Percentiles rank a stretch among this genome's conserved stretches.
phyloP scores from a whole-genome alignment of 2,329 filamentous ascomycete genomes.

The Botrytis squamosa region DNA sequence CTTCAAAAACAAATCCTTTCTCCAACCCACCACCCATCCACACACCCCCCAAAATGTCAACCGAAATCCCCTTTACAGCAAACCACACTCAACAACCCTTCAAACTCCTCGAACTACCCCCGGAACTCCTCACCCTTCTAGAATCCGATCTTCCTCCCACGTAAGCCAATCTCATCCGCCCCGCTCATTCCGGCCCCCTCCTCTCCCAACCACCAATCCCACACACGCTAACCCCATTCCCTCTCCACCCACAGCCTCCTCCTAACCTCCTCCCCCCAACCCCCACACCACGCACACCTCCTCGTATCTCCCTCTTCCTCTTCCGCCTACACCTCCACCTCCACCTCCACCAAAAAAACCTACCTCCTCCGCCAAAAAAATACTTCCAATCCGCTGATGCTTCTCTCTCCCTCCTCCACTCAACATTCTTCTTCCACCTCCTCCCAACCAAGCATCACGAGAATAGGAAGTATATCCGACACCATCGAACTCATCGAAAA shows the following conservation, averaged over 20 bases:
- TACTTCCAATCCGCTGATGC: constrained; percentile 63
- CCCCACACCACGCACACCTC: constrained; percentile 23
- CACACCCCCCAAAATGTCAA: constrained; percentile 28
- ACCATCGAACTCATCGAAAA: constrained; percentile 59
- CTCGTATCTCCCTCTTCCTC: constrained; percentile 27
- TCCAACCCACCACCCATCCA: neutral
- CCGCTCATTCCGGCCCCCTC: neutral
- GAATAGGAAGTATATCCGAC: constrained; percentile 58
- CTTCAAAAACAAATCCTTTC: neutral
- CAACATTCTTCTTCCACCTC: constrained; percentile 5
- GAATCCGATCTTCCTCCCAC: constrained; percentile 53
- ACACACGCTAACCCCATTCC: constrained; percentile 37
- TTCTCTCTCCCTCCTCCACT: constrained; percentile 47
- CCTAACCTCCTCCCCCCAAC: constrained; percentile 41
- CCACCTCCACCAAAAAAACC: constrained; percentile 41
- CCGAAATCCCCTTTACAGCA: constrained; percentile 53
- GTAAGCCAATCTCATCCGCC: constrained; percentile 41
- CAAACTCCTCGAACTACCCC: constrained; percentile 61
- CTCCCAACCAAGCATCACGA: constrained; percentile 44
- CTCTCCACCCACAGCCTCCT: constrained; percentile 37
- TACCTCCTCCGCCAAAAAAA: constrained; percentile 65
- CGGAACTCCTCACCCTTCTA: constrained; percentile 56
- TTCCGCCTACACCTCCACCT: neutral
- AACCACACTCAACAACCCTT: constrained; percentile 51
- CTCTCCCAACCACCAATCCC: constrained; percentile 32